A percentile compares a stretch with the other conserved stretches of the same genome.
Evolutionary conservation across 495 filamentous ascomycete genomes (phyloP).

Genomic region (Aspergillus steynii): DNA sequence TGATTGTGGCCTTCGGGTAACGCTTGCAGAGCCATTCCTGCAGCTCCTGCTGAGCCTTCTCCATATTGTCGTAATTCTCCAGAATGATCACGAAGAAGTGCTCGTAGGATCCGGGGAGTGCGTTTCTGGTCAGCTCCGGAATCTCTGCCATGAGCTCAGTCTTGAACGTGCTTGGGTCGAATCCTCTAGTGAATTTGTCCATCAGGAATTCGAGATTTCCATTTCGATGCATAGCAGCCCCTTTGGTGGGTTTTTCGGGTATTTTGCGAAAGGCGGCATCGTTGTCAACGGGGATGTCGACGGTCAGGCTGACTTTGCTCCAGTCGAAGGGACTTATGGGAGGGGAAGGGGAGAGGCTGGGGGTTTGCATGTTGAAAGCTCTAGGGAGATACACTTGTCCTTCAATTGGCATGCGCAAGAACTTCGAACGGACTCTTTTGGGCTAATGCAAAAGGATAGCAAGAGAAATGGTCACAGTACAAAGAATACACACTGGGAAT

Average conservation of each 20-base stretch:
- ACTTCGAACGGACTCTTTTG: too few species aligned
- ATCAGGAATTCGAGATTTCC: slow-evolving; percentile 17
- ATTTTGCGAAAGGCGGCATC: slow-evolving; percentile 3
- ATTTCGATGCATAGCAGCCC: slow-evolving; percentile 15
- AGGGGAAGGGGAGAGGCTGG: slow-evolving; percentile 1
- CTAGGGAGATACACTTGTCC: too few species aligned
- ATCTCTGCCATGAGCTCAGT: slow-evolving; percentile 12
- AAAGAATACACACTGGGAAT: too few species aligned
- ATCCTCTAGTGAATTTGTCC: slow-evolving; percentile 23
- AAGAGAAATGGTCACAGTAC: too few species aligned
- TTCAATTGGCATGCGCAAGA: too few species aligned
- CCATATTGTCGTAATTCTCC: slow-evolving; percentile 10
- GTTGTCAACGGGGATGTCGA: slow-evolving; percentile 14
- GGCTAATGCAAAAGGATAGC: too few species aligned
- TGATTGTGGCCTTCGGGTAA: slow-evolving; percentile 6
- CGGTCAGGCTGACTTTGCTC: background rate
- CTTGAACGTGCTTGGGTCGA: slow-evolving; percentile 22
- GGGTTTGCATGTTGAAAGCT: slow-evolving; percentile 2
- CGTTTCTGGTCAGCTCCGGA: slow-evolving; percentile 9
- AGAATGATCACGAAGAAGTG: slow-evolving; percentile 27
- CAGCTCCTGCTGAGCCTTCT: slow-evolving; percentile 18
- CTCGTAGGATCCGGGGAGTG: slow-evolving; percentile 25
- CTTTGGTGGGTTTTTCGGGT: slow-evolving; percentile 14
- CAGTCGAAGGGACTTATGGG: background rate
- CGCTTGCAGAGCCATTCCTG: slow-evolving; percentile 17